Evolutionary conservation across 208 protist genomes (phyloP), one percentile per base, ranked within the genome.

Genomic region (Dictyostelium gargantuum): DNA sequence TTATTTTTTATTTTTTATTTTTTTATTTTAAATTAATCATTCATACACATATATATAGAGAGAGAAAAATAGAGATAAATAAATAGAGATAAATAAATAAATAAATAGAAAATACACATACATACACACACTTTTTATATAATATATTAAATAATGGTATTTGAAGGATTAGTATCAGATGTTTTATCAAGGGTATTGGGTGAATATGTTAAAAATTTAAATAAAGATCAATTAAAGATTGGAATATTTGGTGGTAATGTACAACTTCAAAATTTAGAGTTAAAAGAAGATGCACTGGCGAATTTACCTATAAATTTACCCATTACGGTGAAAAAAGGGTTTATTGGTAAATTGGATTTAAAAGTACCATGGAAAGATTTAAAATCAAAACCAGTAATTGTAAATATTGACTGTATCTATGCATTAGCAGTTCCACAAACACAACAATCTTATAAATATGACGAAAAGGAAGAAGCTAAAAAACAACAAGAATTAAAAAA

Each of bases 151-250:
- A 80, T 17, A 81, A 93, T 86, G 91, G 82, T 93, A 63, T 93
- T 93, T 70, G 91, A 93, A 63, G 91, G 91, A 26, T 72, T 93
- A 54, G 81, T 93, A 6, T 93, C 91, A n/a, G 91, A 93, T 76
- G 58, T 93, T 26, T 61, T 93, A 26, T 82, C 74, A 58, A 93
- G 54, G 66, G 72, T 85, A 73, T 19, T 86, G n/a, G 91, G 91
- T 44, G 80, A 85, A 52, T 93, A 93, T 75, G 80, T 93, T 40
- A 86, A 93, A 70, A 91, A 93, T 91, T 46, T 93, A 15, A 93
- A 93, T 50, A 85, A 85, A 29, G 91, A 93, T 61, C 79, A 85
- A 61, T 75, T 93, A n/a, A 93, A 93, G 54, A 91, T 93, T 89
- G 91, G 91, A 32, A 77, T 93, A 2, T 81, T 80, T 40, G 91